Conservation (phyloP, 768 basidiomycete genomes). For the Sarcodon sp. region DNA sequence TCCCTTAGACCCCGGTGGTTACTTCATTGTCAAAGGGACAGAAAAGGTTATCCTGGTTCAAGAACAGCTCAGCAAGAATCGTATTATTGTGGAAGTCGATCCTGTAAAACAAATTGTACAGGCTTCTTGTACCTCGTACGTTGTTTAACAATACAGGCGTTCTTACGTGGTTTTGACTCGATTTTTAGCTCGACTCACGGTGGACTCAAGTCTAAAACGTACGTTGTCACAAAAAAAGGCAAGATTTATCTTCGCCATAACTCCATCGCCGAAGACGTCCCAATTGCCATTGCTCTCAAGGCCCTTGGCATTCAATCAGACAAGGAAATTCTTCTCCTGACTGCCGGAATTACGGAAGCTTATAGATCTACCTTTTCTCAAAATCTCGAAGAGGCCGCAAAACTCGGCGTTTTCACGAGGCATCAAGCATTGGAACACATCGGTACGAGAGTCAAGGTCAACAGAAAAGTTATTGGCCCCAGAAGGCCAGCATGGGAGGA, state of each 20-base stretch:
- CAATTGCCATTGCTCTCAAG: conserved; percentile 91
- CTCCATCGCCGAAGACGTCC: conserved; percentile 93
- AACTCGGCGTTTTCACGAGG: conserved; percentile 80
- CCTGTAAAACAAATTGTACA: conserved; percentile 80
- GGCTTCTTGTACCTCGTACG: conserved; percentile 93
- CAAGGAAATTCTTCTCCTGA: conserved; percentile 92
- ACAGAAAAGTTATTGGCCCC: conserved; percentile 69
- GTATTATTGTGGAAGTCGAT: conserved; percentile 97
- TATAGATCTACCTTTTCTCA: conserved; percentile 82
- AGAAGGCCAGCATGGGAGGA: conserved; percentile 86
- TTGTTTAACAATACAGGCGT: conserved; percentile 6
- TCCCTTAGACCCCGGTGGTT: conserved; percentile 97
- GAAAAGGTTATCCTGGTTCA: conserved; percentile 99
- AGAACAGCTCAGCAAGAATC: conserved; percentile 97
- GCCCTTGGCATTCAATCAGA: conserved; percentile 95
- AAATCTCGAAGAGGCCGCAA: conserved; percentile 90
- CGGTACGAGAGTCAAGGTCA: conserved; percentile 84
- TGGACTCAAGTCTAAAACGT: conserved; percentile 91
- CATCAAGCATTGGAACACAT: conserved; percentile 95
- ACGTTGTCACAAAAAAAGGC: conserved; percentile 89
- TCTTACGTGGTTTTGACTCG: conserved; percentile 1
- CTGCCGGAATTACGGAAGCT: conserved; percentile 82
- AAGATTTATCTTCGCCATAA: conserved; percentile 97
- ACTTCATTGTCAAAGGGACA: conserved; percentile 97
- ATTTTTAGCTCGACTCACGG: conserved; percentile 59